A percentile compares a stretch with the other conserved stretches of the same genome.
These are phyloP conservation scores for Scheffersomyces quercinus DNA, from an alignment of 1,139 yeast genomes.

Conservation along the genomic window DNA sequence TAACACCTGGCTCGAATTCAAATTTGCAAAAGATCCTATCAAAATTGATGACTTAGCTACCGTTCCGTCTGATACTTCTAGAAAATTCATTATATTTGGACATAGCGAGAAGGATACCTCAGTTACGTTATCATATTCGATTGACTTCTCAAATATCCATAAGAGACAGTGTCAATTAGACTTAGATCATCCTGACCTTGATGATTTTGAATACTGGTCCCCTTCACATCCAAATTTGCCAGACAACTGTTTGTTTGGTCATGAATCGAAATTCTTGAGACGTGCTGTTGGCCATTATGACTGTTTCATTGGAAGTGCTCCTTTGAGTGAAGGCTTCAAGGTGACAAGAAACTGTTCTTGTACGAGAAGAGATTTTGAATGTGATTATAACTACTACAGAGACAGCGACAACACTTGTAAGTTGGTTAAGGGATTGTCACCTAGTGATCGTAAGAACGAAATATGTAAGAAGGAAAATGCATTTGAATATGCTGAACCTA, in stretches of 20 bases:
- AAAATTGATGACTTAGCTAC: conserved; percentile 76
- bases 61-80: conserved; percentile 85
- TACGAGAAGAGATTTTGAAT: conserved; percentile 85
- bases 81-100: conserved; percentile 55
- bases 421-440: conserved; percentile 67
- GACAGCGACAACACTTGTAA: conserved; percentile 84
- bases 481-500: conserved; percentile 73
- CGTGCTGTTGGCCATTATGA: conserved; percentile 59
- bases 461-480: conserved; percentile 59
- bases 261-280: conserved; percentile 73
- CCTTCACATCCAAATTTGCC: conserved; percentile 67
- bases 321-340: conserved; percentile 61
- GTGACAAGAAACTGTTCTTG: conserved; percentile 74
- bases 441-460: conserved; percentile 60
- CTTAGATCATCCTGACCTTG: conserved; percentile 54
- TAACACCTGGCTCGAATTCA: conserved; percentile 64
- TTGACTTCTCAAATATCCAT: conserved; percentile 74
- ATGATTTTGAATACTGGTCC: conserved; percentile 83
- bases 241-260: conserved; percentile 84
- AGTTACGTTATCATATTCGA: conserved; percentile 39
- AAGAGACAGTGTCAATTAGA: conserved; percentile 71
- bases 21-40: conserved; percentile 61
- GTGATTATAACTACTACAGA: conserved; percentile 82
- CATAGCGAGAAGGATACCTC: conserved; percentile 12
- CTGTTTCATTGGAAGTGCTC: conserved; percentile 82